A percentile compares a stretch with the other conserved stretches of the same genome.
phyloP scores from a whole-genome alignment of 1,284 basidiomycete genomes.

The Athelia sp. region DNA sequence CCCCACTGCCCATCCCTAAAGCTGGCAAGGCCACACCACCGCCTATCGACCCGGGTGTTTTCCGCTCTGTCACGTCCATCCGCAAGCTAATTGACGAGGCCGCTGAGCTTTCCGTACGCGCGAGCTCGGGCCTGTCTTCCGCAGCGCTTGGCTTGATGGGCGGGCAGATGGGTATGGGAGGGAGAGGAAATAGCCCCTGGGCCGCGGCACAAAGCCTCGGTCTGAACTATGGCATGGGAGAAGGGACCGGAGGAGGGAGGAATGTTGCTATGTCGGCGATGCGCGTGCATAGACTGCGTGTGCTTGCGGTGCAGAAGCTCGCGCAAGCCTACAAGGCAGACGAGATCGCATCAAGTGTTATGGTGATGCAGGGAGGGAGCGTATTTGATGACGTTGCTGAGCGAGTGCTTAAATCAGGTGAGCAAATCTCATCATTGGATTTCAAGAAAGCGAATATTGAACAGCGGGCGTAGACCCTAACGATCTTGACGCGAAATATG shows the following conservation, averaged over 20 bases:
- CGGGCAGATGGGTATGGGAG: slow-evolving; percentile 19
- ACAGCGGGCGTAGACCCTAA: slow-evolving; percentile 48
- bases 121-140: slow-evolving; percentile 71
- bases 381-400: slow-evolving; percentile 84
- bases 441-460: not conserved
- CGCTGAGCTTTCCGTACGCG: slow-evolving; percentile 75
- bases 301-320: slow-evolving; percentile 76
- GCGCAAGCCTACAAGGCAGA: slow-evolving; percentile 77
- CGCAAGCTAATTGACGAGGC: slow-evolving; percentile 80
- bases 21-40: slow-evolving; percentile 67
- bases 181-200: slow-evolving; percentile 42
- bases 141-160: slow-evolving; percentile 64
- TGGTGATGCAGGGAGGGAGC: slow-evolving; percentile 87
- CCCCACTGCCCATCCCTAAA: slow-evolving; percentile 43
- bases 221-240: slow-evolving; percentile 42
- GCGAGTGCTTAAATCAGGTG: slow-evolving; percentile 69
- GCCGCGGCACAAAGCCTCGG: slow-evolving; percentile 54
- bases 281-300: slow-evolving; percentile 69
- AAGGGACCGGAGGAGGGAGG: slow-evolving; percentile 49
- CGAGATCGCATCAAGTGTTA: slow-evolving; percentile 83
- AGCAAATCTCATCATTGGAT: slow-evolving; percentile 17
- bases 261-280: slow-evolving; percentile 78
- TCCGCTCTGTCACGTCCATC: slow-evolving; percentile 66
- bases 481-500: slow-evolving; percentile 75
- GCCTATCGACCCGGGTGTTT: slow-evolving; percentile 80